These are phyloP conservation scores for Moesziomyces sp. DNA, from an alignment of 1,284 basidiomycete genomes.

Conservation along the genomic window DNA sequence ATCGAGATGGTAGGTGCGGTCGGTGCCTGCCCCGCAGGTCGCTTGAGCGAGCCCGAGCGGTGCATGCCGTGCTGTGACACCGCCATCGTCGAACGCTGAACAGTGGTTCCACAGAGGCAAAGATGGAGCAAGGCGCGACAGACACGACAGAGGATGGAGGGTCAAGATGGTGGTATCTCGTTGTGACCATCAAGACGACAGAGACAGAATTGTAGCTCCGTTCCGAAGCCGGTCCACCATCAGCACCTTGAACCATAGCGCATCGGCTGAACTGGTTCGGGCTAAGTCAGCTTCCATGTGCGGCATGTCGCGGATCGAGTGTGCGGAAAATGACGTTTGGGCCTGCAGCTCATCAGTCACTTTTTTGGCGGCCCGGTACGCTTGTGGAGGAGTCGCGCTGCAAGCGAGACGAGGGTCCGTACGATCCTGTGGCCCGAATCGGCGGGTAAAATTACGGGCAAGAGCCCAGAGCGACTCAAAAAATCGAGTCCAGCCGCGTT, in stretches of 20 bases:
- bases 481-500: background rate
- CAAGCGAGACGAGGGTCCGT: background rate
- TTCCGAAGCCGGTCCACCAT: background rate
- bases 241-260: background rate
- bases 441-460: slow-evolving; percentile 1
- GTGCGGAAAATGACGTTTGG: slow-evolving; percentile 29
- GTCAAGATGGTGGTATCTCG: background rate
- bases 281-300: background rate
- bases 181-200: no score
- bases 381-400: slow-evolving; percentile 8
- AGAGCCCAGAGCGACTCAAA: background rate
- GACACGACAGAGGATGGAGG: background rate
- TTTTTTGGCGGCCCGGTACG: background rate
- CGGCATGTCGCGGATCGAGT: slow-evolving; percentile 3
- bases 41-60: slow-evolving; percentile 20
- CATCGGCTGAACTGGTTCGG: background rate
- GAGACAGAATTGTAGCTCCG: no score
- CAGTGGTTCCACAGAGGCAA: no score
- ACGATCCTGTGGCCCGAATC: slow-evolving; percentile 10
- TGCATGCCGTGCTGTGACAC: background rate
- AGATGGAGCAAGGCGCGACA: background rate
- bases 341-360: background rate
- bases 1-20: slow-evolving; percentile 18
- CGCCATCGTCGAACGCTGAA: slow-evolving; percentile 5
- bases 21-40: slow-evolving; percentile 8